A percentile compares a stretch with the other conserved stretches of the same genome.
phyloP scores from a whole-genome alignment of 1,139 yeast species.

The Saccharomyces hybrid region DNA sequence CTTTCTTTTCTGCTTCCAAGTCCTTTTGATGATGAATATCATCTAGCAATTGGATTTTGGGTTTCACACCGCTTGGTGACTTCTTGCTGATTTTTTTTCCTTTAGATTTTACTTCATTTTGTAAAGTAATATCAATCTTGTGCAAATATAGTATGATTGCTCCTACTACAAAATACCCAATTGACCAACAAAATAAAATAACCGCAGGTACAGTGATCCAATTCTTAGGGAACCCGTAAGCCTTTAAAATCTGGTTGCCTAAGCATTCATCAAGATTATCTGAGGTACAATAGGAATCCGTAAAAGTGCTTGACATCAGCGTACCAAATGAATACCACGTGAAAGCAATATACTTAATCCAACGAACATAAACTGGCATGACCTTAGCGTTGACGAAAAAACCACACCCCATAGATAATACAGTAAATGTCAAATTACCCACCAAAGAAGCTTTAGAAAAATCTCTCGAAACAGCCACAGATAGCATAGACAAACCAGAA shows the following conservation, averaged over 20 bases:
- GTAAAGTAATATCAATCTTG: conserved; percentile 42
- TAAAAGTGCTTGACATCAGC: conserved; percentile 55
- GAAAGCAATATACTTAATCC: conserved; percentile 71
- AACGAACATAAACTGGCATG: conserved; percentile 79
- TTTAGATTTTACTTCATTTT: conserved; percentile 19
- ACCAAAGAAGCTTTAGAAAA: conserved; percentile 59
- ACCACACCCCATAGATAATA: conserved; percentile 76
- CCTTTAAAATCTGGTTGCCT: conserved; percentile 40
- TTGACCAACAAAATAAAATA: conserved; percentile 50
- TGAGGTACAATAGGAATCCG: conserved; percentile 51
- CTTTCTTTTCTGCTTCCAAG: conserved; percentile 8
- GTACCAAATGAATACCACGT: conserved; percentile 78
- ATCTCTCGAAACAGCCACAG: conserved; percentile 53
- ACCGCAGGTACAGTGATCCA: conserved; percentile 68
- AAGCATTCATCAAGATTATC: conserved; percentile 37
- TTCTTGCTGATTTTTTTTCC: conserved; percentile 7
- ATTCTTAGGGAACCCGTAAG: conserved; percentile 53
- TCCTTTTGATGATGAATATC: conserved; percentile 7
- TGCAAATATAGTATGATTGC: conserved; percentile 40
- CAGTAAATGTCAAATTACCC: conserved; percentile 56
- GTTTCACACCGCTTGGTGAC: background rate
- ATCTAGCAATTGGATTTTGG: background rate
- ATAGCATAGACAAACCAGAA: conserved; percentile 25
- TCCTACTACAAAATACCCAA: conserved; percentile 48
- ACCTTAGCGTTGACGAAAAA: conserved; percentile 65